Evolutionary conservation across 129 eudicot genomes (phyloP), one percentile per base, ranked within the genome.

Genomic region (Apium graveolens): DNA sequence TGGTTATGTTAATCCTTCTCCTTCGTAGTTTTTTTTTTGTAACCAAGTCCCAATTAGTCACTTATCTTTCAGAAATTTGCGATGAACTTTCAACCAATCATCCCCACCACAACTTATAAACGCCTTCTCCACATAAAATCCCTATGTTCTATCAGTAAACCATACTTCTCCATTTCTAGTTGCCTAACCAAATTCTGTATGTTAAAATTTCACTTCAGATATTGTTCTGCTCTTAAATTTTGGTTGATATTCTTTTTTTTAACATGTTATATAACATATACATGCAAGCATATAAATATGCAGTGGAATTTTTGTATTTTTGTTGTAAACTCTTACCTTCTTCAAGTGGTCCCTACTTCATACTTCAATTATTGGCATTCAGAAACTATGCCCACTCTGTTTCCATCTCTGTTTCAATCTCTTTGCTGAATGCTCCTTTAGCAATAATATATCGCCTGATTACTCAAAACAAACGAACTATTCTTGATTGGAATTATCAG

Each of bases 391-490:
- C n/a, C n/a, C n/a, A n/a, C n/a, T n/a, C n/a, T n/a, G n/a, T n/a
- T n/a, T 78, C 42, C 53, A 55, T 53, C 53, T 35, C 37, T 57
- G 14, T 21, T 70, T 77, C 11, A 57, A 55, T 76, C 39, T 55
- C 38, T 32, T 76, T 39, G n/a, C 13, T 57, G 49, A 57, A 34
- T 57, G 72, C 80, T 38, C 9, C 60, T 13, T 12, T 38, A 37
- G 41, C 16, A 24, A 11, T 51, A 20, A 51, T 5, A 27, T 41
- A 53, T 48, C 32, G 0, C 34, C 53, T 37, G 71, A 57, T 38
- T 55, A 37, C 34, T 76, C 71, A 77, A 41, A 70, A 60, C 34
- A 37, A 55, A 78, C 74, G 80, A 78, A 78, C 80, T 63, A 78
- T 78, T 48, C 31, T 78, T 78, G 21, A 63, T 42, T 41, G 73